Base-by-base conservation (phyloP, 768 basidiomycete genomes). In the Boletus tylopilopsis region DNA sequence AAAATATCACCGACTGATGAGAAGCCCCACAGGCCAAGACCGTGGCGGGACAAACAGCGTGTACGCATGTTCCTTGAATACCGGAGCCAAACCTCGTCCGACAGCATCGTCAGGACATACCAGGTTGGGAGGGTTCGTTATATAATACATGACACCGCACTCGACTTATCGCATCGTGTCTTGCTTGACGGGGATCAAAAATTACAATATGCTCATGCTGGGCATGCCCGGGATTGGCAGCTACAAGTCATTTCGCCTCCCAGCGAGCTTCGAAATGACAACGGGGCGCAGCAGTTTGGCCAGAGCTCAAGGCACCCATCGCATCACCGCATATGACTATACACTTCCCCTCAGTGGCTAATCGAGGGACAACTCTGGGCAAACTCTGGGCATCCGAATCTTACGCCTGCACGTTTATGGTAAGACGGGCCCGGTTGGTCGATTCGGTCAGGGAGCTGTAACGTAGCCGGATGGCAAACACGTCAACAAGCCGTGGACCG, bases 131-230 rank as follows among this genome's bases (percentile, higher is more conserved):
- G 27, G 35, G 53, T 47, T 34, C 53, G n/a, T n/a, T n/a, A n/a
- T n/a, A n/a, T n/a, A n/a, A n/a, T n/a, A n/a, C n/a, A n/a, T n/a
- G n/a, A n/a, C n/a, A n/a, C n/a, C n/a, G n/a, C n/a, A n/a, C 53
- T 58, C 54, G 49, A 41, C 25, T 42, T 42, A 36, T 46, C 30
- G 45, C 37, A 50, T 47, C 48, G 6, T 4, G 2, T 21, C 21
- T 9, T 30, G 16, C 18, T 50, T n/a, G 55, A 61, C 61, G 61
- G 61, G 59, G 61, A 62, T 64, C 60, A 61, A 42, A 51, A 42
- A 22, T 44, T 24, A 42, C 34, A 29, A 36, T n/a, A 43, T 18
- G 24, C 25, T 32, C 5, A 32, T 22, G 24, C 42, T 36, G 16
- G 30, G 29, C 32, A 3, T 7, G 8, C 22, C 35, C 29, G 33